Evolutionary conservation across 805 yeast species (phyloP).

Genomic region (Yarrowia bubula): DNA sequence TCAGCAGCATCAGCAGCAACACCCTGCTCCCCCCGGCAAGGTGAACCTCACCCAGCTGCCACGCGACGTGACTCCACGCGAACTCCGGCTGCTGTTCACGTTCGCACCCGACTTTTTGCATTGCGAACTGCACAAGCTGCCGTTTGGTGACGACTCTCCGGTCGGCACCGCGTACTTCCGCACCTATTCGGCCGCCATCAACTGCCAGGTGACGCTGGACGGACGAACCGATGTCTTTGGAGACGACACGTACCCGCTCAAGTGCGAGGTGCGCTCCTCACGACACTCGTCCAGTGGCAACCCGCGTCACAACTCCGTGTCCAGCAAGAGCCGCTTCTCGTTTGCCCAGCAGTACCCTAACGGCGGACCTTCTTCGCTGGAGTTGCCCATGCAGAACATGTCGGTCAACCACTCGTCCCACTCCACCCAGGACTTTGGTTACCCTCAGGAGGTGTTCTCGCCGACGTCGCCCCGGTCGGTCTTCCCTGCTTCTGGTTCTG

Average conservation of each 20-base stretch:
- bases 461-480: conserved; percentile 35
- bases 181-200: conserved; percentile 28
- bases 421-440: conserved; percentile 11
- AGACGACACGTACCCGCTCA: conserved; percentile 6
- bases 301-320: conserved; percentile 21
- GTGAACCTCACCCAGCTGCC: conserved; percentile 37
- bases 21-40: conserved; percentile 9
- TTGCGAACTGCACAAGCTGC: conserved; percentile 38
- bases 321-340: conserved; percentile 11
- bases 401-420: conserved; percentile 15
- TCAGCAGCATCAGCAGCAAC: not conserved
- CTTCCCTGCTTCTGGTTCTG: conserved; percentile 29
- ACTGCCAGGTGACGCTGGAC: conserved; percentile 18
- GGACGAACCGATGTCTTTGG: conserved; percentile 19
- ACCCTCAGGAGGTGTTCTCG: conserved; percentile 30
- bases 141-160: conserved; percentile 31
- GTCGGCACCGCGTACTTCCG: conserved; percentile 38
- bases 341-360: conserved; percentile 22
- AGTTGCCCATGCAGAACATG: conserved; percentile 26
- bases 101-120: conserved; percentile 42
- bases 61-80: conserved; percentile 41
- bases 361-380: conserved; percentile 10
- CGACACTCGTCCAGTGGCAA: conserved; percentile 18
- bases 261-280: conserved; percentile 19
- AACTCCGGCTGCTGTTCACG: conserved; percentile 42